These are phyloP conservation scores for Candida takata DNA, from an alignment of 805 yeast genomes.

Conservation along the genomic window DNA sequence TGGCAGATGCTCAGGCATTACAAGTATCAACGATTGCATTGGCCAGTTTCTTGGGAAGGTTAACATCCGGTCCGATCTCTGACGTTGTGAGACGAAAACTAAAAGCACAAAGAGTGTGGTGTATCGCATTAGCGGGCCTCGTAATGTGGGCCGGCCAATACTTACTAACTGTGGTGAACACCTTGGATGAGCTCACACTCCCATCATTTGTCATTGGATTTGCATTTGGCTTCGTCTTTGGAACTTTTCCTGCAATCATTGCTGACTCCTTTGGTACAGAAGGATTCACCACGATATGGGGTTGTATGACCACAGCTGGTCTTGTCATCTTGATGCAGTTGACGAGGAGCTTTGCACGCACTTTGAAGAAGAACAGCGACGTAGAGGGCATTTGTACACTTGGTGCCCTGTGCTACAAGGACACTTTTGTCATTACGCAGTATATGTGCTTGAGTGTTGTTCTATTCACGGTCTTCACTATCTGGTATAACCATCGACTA, in stretches of 20 bases:
- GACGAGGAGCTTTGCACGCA: conserved; percentile 48
- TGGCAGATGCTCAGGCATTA: conserved; percentile 52
- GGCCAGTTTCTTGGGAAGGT: conserved; percentile 58
- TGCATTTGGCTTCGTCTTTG: conserved; percentile 66
- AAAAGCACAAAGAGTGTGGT: conserved; percentile 60
- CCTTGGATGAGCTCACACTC: conserved; percentile 36
- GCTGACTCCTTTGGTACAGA: conserved; percentile 67
- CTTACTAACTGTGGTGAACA: conserved; percentile 27
- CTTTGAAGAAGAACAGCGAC: conserved; percentile 40
- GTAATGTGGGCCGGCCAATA: conserved; percentile 33
- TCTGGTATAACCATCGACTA: conserved; percentile 13
- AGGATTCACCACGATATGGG: conserved; percentile 72
- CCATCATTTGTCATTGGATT: conserved; percentile 54
- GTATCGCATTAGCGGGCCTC: conserved; percentile 37
- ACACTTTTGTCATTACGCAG: conserved; percentile 30
- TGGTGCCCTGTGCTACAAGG: conserved; percentile 43
- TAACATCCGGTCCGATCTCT: conserved; percentile 57
- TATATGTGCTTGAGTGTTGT: conserved; percentile 8
- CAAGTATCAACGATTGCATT: conserved; percentile 65
- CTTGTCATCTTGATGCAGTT: conserved; percentile 45
- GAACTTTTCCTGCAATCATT: conserved; percentile 67
- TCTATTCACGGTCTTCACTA: conserved; percentile 8
- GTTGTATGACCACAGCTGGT: conserved; percentile 67
- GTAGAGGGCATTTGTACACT: conserved; percentile 35
- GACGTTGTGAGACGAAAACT: conserved; percentile 48